These are phyloP conservation scores for Citrus trifoliata DNA, from an alignment of 345 rosid species.

Conservation along the genomic window DNA sequence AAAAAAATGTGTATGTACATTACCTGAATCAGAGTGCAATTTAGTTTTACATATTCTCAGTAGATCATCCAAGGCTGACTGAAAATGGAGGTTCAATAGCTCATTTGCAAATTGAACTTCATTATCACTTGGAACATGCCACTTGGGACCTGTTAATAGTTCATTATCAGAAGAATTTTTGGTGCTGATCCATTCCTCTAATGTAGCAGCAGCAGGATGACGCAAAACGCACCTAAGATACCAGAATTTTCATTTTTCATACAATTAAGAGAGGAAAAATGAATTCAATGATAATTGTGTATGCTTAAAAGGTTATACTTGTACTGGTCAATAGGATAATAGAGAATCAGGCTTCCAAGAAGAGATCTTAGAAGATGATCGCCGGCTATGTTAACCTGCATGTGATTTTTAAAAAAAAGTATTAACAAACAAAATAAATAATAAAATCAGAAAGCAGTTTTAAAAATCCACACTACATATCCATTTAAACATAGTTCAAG, in stretches of 20 bases:
- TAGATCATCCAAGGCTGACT: conserved; percentile 85
- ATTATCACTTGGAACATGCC: conserved; percentile 86
- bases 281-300: conserved; percentile 4
- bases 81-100: conserved; percentile 81
- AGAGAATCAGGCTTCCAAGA: conserved; percentile 82
- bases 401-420: conserved; percentile 8
- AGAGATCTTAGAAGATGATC: conserved; percentile 91
- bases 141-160: conserved; percentile 50
- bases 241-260: conserved; percentile 18
- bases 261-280: neutral
- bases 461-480: neutral
- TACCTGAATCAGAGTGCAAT: conserved; percentile 86
- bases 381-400: conserved; percentile 93
- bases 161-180: conserved; percentile 63
- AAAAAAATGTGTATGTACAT: conserved; percentile 2
- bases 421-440: conserved; percentile 4
- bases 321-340: conserved; percentile 89
- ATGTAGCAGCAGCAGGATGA: conserved; percentile 76
- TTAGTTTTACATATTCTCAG: conserved; percentile 71
- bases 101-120: conserved; percentile 97
- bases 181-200: conserved; percentile 95
- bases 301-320: conserved; percentile 43
- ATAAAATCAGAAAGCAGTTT: neutral
- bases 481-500: neutral
- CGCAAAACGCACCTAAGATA: conserved; percentile 58